Base-by-base conservation (phyloP, 2,329 filamentous ascomycete genomes). In the Eutypella sp. region DNA sequence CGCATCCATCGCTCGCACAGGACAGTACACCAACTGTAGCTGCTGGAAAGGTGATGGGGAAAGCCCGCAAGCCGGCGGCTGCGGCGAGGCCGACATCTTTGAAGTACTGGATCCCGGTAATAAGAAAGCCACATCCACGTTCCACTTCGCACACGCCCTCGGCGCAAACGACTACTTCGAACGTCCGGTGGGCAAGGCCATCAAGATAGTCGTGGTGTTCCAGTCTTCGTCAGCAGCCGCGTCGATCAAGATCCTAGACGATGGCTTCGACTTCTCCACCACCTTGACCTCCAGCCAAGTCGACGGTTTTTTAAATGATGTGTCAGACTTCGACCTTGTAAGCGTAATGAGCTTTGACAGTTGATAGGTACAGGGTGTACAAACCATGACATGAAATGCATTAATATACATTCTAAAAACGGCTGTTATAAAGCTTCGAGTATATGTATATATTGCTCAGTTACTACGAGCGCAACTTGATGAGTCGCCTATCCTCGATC, bases 11-110 rank as follows among this genome's bases (percentile, higher is more conserved):
- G 81, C 85, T 22, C 81, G 82, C 49, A 82, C 84, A 5, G 69
- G 76, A 5, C 85, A 90, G 64, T 90, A 90, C 68, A 74, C 75
- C 51, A 67, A 68, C 2, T 91, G 87, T 73, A 86, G 80, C 48
- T 91, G 87, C 73, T 90, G 85, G 85, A 66, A 65, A 11, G 72
- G 67, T 60, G 57, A 60, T 49, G 55, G 57, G 53, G 22, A 46
- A 1, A 57, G 51, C 52, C 60, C 60, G 2, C 47, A 48, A 8
- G 31, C 59, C 34, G 59, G 59, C 44, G 81, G 79, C 31, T 90
- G 87, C 61, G 86, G 85, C 56, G 87, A 92, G 68, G 79, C 86
- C 50, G 87, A 92, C 58, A 74, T 90, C 44, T 82, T 85, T 57
- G 87, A 91, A 68, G 75, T 87, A 20, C 78, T 91, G 34, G 72